Base-by-base conservation (phyloP, 2,329 filamentous ascomycete genomes). In the Acrodontium crateriforme region DNA sequence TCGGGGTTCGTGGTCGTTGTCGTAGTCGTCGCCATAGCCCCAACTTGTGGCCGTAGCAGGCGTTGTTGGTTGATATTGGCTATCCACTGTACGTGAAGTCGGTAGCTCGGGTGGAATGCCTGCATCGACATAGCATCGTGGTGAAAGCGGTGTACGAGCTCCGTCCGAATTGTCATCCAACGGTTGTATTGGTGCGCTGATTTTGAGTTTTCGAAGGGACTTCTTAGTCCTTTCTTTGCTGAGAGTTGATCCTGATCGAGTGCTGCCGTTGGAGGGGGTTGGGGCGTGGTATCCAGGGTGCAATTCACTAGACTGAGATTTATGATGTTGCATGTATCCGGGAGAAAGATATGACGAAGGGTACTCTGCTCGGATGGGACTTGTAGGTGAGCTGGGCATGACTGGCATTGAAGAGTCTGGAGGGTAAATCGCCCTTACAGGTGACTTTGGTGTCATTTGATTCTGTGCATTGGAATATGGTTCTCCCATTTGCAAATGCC, bases 51-150 rank as follows among this genome's bases (percentile, higher is more conserved):
- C 36, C 9, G 47, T 57, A 22, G 49, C 44, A 10, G 50, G 42
- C 6, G 49, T 49, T 4, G 43, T 46, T 3, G 48, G 44, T 6
- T 47, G 33, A 18, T 44, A 39, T 9, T 34, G 41, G 3, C 37
- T 42, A 14, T 45, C 45, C n/a, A 32, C 35, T 1, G 51, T 50
- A 1, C 35, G 24, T 3, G 38, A 36, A 6, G 42, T 42, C 4
- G 67, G 65, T 3, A 63, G 62, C 5, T 58, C 58, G n/a, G 69
- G 69, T 2, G 69, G 66, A 6, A 63, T 60, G 2, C 65, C 62
- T 1, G 65, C 66, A 25, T 62, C 62, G 3, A 27, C 30, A 49
- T 71, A 71, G 37, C 63, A 54, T 22, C 67, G 59, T 6, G 69
- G 69, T 2, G 67, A 69, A 3, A 74, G 54, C 2, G 69, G 65